These are phyloP conservation scores for Atkinsonella hypoxylon DNA, from an alignment of 2,329 filamentous ascomycete genomes.

Conservation along the genomic window DNA sequence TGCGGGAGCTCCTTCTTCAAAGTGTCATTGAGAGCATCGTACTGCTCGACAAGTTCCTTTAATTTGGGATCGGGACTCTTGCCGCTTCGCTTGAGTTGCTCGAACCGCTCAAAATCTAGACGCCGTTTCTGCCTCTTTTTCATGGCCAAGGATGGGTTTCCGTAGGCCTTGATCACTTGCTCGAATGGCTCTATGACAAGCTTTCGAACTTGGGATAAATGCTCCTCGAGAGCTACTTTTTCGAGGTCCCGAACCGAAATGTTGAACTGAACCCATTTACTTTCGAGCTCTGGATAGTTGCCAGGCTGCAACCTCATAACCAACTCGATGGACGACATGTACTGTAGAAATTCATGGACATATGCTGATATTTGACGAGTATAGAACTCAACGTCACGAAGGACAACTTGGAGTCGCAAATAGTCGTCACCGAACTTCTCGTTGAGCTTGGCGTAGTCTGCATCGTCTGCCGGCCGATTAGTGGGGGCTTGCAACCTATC, in stretches of 20 bases:
- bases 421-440: conserved; percentile 89
- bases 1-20: conserved; percentile 85
- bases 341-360: conserved; percentile 69
- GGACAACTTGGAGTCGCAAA: conserved; percentile 80
- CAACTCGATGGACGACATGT: conserved; percentile 70
- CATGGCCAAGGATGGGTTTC: conserved; percentile 78
- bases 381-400: conserved; percentile 90
- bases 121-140: conserved; percentile 91
- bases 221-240: conserved; percentile 69
- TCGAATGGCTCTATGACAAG: conserved; percentile 79
- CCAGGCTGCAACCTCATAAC: conserved; percentile 64
- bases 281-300: conserved; percentile 73
- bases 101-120: conserved; percentile 73
- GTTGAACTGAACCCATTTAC: conserved; percentile 88
- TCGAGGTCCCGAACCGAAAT: conserved; percentile 78
- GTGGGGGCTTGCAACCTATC: conserved; percentile 65
- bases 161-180: conserved; percentile 65
- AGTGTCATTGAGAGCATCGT: conserved; percentile 81
- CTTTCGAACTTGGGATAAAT: conserved; percentile 61
- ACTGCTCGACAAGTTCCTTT: conserved; percentile 74
- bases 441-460: conserved; percentile 66
- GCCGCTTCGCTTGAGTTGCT: conserved; percentile 63
- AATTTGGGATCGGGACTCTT: conserved; percentile 84
- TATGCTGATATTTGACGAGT: conserved; percentile 70
- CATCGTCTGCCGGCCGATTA: conserved; percentile 58